Base-by-base conservation (phyloP, 371 early-diverging fungal genomes). In the Capillidium rhysosporum region DNA sequence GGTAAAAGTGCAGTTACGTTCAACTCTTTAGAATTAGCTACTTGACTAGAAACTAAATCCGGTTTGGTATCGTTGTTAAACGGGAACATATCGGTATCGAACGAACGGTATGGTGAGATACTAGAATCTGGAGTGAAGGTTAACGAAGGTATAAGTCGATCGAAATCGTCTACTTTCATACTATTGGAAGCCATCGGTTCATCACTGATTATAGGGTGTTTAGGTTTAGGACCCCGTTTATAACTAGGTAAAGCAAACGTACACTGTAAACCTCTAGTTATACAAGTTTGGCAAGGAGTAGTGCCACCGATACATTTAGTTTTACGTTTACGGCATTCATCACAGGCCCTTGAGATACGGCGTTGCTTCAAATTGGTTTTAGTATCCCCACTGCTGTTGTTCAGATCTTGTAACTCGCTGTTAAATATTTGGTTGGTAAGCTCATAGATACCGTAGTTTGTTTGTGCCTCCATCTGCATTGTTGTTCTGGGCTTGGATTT, bases 221-320 rank as follows among this genome's bases (percentile, higher is more conserved):
- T 52, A 3, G 52, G 52, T 26, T 52, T 52, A 18, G 52, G 52
- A 25, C 52, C 52, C 5, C 52, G 39, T 23, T 52, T 52, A 24
- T 18, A 52, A 14, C n/a, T 7, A 9, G 40, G 39, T 10, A 26
- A 7, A 3, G n/a, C 24, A 41, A 40, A 52, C 40, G 52, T 52
- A 25, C 52, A 52, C 7, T 16, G 40, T 2, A 23, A 16, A 16
- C 34, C 34, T 9, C 41, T 16, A 10, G 39, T 25, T 18, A 40
- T 18, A 40, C 52, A 52, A 14, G 21, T 8, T 8, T 40, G 39
- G 52, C 52, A 52, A 14, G 20, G 18, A 18, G n/a, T 20, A 16
- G n/a, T 26, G 12, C 18, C 20, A 23, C 24, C 41, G 16, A 40
- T 20, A 18, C 52, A 52, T 23, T 41, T 39, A 18, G 52, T 52